Evolutionary conservation across 495 filamentous ascomycete species (phyloP).

Genomic region (Hypoxylon crocopeplum): DNA sequence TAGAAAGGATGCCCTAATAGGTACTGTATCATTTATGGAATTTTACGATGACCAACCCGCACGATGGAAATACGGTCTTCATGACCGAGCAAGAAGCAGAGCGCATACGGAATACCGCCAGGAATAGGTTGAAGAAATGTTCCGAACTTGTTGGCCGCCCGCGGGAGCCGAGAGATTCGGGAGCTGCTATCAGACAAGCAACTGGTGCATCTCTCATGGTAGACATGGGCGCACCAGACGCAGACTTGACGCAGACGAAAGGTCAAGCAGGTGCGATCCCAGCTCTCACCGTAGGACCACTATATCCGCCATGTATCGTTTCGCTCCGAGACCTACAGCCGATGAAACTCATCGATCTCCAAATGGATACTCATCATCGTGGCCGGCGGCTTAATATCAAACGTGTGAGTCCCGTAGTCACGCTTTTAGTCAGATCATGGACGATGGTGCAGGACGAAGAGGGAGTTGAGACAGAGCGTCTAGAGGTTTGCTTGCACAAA

Average conservation of each 20-base stretch:
- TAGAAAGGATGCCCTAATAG: no score
- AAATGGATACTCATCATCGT: conserved; percentile 56
- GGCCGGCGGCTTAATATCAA: conserved; percentile 46
- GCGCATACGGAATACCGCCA: conserved; percentile 38
- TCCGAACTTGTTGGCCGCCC: conserved; percentile 29
- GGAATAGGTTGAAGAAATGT: conserved; percentile 36
- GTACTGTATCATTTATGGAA: no score
- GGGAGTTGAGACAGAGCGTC: conserved; percentile 38
- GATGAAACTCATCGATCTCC: conserved; percentile 42
- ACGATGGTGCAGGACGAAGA: conserved; percentile 54
- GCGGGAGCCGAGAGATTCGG: conserved; percentile 34
- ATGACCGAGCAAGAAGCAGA: conserved; percentile 41
- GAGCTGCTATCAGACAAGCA: conserved; percentile 32
- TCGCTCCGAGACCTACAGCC: conserved; percentile 39
- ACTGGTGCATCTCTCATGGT: conserved; percentile 42
- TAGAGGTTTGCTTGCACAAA: conserved; percentile 45
- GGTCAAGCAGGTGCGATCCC: conserved; percentile 18
- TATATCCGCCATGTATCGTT: conserved; percentile 44
- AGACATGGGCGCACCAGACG: conserved; percentile 40
- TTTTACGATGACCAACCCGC: conserved; percentile 29
- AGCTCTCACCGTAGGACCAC: conserved; percentile 39
- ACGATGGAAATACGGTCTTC: conserved; percentile 39
- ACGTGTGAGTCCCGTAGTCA: conserved; percentile 39
- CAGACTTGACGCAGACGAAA: conserved; percentile 21
- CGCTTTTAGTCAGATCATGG: conserved; percentile 43